These are phyloP conservation scores for Botryotinia globosa DNA, from an alignment of 2,329 filamentous ascomycete species.

Conservation along the genomic window DNA sequence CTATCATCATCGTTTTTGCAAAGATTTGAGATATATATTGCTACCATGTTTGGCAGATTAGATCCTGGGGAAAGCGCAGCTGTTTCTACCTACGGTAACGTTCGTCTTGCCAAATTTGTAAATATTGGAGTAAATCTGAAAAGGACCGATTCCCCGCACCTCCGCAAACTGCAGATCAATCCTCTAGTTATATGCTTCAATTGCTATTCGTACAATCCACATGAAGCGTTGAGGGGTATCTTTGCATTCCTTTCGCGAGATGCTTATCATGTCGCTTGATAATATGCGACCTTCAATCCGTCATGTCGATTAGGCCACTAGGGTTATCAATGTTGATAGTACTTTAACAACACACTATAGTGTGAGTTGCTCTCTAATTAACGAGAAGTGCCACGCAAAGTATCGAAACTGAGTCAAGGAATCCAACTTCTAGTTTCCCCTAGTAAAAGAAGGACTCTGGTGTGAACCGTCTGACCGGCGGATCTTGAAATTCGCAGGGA, in stretches of 20 bases:
- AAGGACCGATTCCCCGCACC: not conserved
- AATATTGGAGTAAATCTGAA: not conserved
- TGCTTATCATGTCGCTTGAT: not conserved
- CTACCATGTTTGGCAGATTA: not conserved
- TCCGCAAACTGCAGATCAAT: not conserved
- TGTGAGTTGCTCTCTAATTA: not conserved
- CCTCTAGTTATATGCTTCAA: not conserved
- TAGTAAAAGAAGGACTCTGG: not conserved
- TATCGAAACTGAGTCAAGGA: not conserved
- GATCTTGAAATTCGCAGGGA: not conserved
- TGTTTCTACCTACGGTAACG: not conserved
- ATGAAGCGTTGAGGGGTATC: not conserved
- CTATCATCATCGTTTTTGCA: not conserved
- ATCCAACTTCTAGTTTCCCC: not conserved
- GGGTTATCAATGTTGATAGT: not conserved
- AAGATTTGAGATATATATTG: not conserved
- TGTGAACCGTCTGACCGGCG: not conserved
- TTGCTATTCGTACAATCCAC: not conserved
- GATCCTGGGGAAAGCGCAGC: not conserved
- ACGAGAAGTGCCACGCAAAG: not conserved
- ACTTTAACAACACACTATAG: not conserved
- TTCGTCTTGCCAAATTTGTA: not conserved
- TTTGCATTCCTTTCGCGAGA: not conserved
- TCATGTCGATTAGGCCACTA: not conserved
- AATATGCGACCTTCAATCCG: not conserved